Percentiles rank a stretch among this genome's conserved stretches.
phyloP scores from a whole-genome alignment of 1,139 yeast species.

The Yamadazyma spencermartinsiae region DNA sequence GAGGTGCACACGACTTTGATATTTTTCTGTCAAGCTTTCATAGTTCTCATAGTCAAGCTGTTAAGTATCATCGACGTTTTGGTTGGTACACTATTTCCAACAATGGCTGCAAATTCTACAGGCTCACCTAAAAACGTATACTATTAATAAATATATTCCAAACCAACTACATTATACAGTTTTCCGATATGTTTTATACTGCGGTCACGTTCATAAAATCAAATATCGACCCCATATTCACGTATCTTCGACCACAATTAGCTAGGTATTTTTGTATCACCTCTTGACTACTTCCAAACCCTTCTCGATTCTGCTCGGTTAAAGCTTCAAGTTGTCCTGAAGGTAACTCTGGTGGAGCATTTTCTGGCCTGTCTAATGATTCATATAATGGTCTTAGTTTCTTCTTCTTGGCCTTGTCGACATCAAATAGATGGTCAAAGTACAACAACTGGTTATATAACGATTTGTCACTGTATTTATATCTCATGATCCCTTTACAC shows the following conservation, averaged over 20 bases:
- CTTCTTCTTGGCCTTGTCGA: slow-evolving; percentile 68
- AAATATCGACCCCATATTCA: slow-evolving; percentile 81
- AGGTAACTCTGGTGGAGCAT: slow-evolving; percentile 41
- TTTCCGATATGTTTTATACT: too few species aligned
- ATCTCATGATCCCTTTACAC: slow-evolving; percentile 85
- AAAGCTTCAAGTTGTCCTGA: slow-evolving; percentile 67
- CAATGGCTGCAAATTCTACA: too few species aligned
- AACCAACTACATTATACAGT: too few species aligned
- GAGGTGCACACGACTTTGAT: background rate
- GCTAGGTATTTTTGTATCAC: slow-evolving; percentile 73
- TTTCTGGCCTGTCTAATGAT: slow-evolving; percentile 17
- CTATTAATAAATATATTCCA: background rate
- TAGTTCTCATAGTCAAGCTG: too few species aligned
- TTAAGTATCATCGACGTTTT: too few species aligned
- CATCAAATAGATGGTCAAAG: slow-evolving; percentile 76
- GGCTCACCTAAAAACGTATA: background rate
- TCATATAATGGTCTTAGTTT: slow-evolving; percentile 51
- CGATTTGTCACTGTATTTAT: slow-evolving; percentile 73
- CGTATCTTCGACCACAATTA: slow-evolving; percentile 89
- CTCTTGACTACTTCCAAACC: slow-evolving; percentile 56
- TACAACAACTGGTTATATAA: slow-evolving; percentile 86
- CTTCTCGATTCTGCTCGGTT: slow-evolving; percentile 74
- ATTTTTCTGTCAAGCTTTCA: too few species aligned
- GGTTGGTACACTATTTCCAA: too few species aligned
- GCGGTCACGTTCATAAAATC: slow-evolving; percentile 43